Conservation (phyloP, 2,329 filamentous ascomycete species). For the Furcasterigmium sp. region DNA sequence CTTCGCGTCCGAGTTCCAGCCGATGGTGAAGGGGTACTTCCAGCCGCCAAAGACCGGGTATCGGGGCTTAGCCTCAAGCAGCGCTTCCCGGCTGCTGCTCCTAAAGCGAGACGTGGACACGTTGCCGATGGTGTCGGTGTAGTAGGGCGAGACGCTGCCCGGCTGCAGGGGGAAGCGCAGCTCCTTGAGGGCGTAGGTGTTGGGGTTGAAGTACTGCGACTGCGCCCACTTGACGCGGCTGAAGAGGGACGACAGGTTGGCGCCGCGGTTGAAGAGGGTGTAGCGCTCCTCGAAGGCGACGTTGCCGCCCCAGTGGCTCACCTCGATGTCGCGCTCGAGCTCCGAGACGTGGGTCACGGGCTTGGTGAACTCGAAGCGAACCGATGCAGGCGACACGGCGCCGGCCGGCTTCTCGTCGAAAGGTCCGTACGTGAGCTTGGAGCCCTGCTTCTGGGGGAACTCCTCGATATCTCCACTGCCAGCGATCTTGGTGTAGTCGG, state of each 20-base stretch:
- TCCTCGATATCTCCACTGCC: slow-evolving; percentile 50
- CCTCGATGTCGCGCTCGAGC: slow-evolving; percentile 86
- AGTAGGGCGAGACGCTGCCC: slow-evolving; percentile 85
- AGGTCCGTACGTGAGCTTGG: slow-evolving; percentile 83
- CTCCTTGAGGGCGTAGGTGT: slow-evolving; percentile 73
- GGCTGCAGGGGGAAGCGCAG: slow-evolving; percentile 73
- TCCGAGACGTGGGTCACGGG: slow-evolving; percentile 74
- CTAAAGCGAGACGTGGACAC: slow-evolving; percentile 91
- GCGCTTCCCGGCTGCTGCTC: slow-evolving; percentile 68
- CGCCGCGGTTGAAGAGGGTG: slow-evolving; percentile 80
- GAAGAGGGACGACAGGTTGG: slow-evolving; percentile 68
- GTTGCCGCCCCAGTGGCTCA: slow-evolving; percentile 98
- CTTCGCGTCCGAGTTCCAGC: slow-evolving; percentile 86
- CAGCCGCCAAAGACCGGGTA: slow-evolving; percentile 97
- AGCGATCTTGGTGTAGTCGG: slow-evolving; percentile 76
- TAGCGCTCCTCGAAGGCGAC: slow-evolving; percentile 93
- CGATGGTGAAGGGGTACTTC: slow-evolving; percentile 96
- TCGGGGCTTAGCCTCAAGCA: slow-evolving; percentile 84
- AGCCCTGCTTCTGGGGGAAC: slow-evolving; percentile 74
- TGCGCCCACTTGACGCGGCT: slow-evolving; percentile 73
- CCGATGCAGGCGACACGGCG: slow-evolving; percentile 63
- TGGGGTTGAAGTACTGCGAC: slow-evolving; percentile 69
- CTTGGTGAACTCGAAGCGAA: slow-evolving; percentile 94
- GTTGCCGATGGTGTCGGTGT: slow-evolving; percentile 93
- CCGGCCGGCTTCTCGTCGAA: slow-evolving; percentile 81